Evolutionary conservation across 2,329 filamentous ascomycete genomes (phyloP).

Genomic region (Aspergillus novoparasiticus): DNA sequence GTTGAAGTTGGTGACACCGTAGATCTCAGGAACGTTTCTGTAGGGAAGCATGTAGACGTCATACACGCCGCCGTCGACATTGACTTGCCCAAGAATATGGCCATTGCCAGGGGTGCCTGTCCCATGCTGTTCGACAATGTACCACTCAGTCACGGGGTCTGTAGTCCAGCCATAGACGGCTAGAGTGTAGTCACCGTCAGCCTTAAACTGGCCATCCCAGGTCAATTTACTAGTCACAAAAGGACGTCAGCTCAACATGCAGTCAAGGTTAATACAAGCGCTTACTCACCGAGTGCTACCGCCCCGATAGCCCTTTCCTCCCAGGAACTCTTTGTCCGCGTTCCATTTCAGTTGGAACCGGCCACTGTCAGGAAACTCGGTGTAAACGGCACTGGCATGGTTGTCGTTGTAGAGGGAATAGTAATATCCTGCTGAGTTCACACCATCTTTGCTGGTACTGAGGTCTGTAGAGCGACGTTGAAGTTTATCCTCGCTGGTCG

Average conservation of each 20-base stretch:
- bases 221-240: neutral
- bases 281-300: conserved; percentile 8
- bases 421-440: conserved; percentile 6
- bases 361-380: conserved; percentile 1
- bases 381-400: conserved; percentile 3
- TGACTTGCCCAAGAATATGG: conserved; percentile 6
- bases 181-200: conserved; percentile 8
- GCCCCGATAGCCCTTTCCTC: conserved; percentile 1
- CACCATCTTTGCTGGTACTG: neutral
- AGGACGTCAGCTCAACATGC: neutral
- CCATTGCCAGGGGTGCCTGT: conserved; percentile 5
- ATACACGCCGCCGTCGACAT: conserved; percentile 4
- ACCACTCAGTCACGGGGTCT: conserved; percentile 8
- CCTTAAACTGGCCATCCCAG: neutral
- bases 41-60: conserved; percentile 6
- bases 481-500: neutral
- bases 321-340: neutral
- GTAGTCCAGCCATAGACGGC: conserved; percentile 9
- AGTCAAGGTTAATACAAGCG: neutral
- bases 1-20: conserved; percentile 9
- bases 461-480: neutral
- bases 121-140: neutral
- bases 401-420: conserved; percentile 11
- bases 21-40: conserved; percentile 9
- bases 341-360: conserved; percentile 8